Conservation (phyloP, 2,329 filamentous ascomycete genomes). For the Aspergillus sp. region DNA sequence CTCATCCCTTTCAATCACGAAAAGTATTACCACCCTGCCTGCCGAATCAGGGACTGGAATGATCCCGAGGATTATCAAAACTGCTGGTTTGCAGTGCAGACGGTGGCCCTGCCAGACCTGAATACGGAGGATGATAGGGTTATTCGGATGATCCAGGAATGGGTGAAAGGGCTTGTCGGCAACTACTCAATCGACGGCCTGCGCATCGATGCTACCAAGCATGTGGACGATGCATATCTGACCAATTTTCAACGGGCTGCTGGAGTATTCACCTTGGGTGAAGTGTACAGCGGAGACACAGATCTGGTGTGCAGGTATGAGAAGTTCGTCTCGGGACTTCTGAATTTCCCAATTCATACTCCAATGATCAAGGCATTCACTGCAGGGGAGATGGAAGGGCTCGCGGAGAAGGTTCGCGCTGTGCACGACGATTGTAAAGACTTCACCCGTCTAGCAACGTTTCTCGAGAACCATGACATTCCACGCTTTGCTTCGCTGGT, state of each 20-base stretch:
- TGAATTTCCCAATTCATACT: conserved; percentile 39
- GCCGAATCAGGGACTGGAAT: conserved; percentile 16
- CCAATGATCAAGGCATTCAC: conserved; percentile 34
- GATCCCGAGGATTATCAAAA: not conserved
- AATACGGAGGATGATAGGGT: conserved; percentile 45
- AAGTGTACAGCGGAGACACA: not conserved
- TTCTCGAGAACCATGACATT: conserved; percentile 62
- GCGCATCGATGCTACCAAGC: conserved; percentile 51
- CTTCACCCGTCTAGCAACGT: conserved; percentile 50
- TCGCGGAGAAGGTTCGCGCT: conserved; percentile 23
- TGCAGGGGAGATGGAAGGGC: conserved; percentile 26
- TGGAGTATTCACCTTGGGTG: not conserved
- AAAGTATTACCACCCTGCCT: conserved; percentile 20
- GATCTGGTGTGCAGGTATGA: not conserved
- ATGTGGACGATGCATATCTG: conserved; percentile 46
- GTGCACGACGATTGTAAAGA: conserved; percentile 37
- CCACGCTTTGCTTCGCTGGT: conserved; percentile 53
- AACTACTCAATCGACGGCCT: conserved; percentile 52
- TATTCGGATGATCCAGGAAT: conserved; percentile 37
- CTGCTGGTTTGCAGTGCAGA: conserved; percentile 37
- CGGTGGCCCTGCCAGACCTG: conserved; percentile 50
- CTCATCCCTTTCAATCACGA: conserved; percentile 22
- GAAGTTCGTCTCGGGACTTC: not conserved
- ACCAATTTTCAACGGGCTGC: conserved; percentile 24
- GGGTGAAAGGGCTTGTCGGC: conserved; percentile 40